Base-by-base conservation (phyloP, 2,329 filamentous ascomycete species). In the Botrytis deweyae region DNA sequence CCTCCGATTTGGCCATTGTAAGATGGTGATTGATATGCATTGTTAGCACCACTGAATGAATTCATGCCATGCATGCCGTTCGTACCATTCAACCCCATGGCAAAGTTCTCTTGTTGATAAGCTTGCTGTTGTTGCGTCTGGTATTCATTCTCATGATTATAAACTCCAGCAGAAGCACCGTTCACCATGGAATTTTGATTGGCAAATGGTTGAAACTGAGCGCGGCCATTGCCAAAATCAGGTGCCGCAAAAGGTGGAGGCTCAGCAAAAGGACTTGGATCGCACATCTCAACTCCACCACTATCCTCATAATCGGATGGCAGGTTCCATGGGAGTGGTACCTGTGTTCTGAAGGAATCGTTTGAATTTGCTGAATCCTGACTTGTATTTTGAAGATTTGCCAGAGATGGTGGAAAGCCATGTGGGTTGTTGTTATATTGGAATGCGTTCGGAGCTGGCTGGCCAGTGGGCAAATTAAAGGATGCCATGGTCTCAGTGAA, bases 291-390 rank as follows among this genome's bases (percentile, higher is more conserved):
- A 61, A 55, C 29, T 16, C 36, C 66, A 58, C 38, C 36, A 44
- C 66, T 66, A 61, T 42, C 55, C 38, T 73, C 62, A 33, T 70
- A 72, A 25, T 74, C 72, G 14, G 40, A 66, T 22, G 62, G 73
- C 40, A 77, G 64, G 65, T 80, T 75, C 58, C 76, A 80, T 18
- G 76, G 66, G 20, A 77, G 59, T 20, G 79, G 79, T 6, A 78
- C 72, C 62, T 80, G 79, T 1, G 78, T 79, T 22, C 72, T 64
- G 40, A 80, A 65, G 16, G 77, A 78, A n/a, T 78, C 77, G 29
- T 69, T 69, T 16, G 66, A 69, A n/a, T 58, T 69, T 14, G 66
- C 49, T 16, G 66, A 69, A 42, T 69, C 66, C 20, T 42, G 66
- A 25, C 66, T 69, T 18, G 66, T 69, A 3, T 69, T 69, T 42